These are phyloP conservation scores for Microbotryum intermedium DNA, from an alignment of 1,284 basidiomycete genomes.

Conservation along the genomic window DNA sequence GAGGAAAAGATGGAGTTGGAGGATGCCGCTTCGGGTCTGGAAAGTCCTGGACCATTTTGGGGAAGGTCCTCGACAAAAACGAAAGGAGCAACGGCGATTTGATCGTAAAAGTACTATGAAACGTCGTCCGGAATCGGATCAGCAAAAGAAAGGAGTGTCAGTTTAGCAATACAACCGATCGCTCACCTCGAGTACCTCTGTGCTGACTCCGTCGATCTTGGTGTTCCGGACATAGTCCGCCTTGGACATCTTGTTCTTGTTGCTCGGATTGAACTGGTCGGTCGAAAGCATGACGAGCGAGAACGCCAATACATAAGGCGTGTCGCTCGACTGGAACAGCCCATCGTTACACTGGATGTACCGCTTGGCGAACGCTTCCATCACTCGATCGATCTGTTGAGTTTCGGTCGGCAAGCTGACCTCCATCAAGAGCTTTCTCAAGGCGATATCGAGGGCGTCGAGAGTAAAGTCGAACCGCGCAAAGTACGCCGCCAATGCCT, in stretches of 20 bases:
- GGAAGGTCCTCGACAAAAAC: slow-evolving; percentile 87
- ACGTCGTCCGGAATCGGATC: background rate
- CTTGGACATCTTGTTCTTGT: slow-evolving; percentile 96
- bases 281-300: slow-evolving; percentile 97
- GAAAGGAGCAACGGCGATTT: slow-evolving; percentile 88
- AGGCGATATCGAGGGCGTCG: slow-evolving; percentile 78
- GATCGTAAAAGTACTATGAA: slow-evolving; percentile 86
- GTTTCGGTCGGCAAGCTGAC: slow-evolving; percentile 87
- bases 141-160: slow-evolving; percentile 3
- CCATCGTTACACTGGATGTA: slow-evolving; percentile 78
- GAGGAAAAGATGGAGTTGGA: slow-evolving; percentile 23
- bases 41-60: slow-evolving; percentile 34
- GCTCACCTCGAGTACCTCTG: slow-evolving; percentile 74
- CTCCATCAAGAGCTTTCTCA: slow-evolving; percentile 85
- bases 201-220: slow-evolving; percentile 69
- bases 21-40: slow-evolving; percentile 35
- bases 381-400: slow-evolving; percentile 95
- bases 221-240: slow-evolving; percentile 87
- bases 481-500: slow-evolving; percentile 66
- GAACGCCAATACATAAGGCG: slow-evolving; percentile 88
- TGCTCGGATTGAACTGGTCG: slow-evolving; percentile 94
- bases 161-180: slow-evolving; percentile 8
- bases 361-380: slow-evolving; percentile 83
- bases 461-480: slow-evolving; percentile 67
- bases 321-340: slow-evolving; percentile 50